Conservation (phyloP, 352 stramenopile genomes). For the Pythium diclinum region DNA sequence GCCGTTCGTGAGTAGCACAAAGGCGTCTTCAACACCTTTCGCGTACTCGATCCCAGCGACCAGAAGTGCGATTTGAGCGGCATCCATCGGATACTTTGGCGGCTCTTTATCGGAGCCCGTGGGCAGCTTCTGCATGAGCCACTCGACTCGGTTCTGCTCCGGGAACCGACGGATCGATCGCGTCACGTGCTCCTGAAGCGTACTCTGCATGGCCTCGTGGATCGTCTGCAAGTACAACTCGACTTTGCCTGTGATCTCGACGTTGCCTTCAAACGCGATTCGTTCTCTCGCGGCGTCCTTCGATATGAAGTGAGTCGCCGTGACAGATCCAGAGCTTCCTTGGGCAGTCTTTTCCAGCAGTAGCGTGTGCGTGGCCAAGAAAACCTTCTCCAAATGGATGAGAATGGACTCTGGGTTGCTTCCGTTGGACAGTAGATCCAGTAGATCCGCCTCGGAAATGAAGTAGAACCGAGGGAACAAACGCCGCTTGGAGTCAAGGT, state of each 20-base stretch:
- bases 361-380: slow-evolving; percentile 60
- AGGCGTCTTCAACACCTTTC: slow-evolving; percentile 78
- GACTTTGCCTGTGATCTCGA: slow-evolving; percentile 93
- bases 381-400: slow-evolving; percentile 90
- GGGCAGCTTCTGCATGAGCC: slow-evolving; percentile 85
- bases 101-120: slow-evolving; percentile 20
- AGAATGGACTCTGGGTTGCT: slow-evolving; percentile 86
- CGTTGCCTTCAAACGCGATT: slow-evolving; percentile 85
- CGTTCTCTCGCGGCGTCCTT: slow-evolving; percentile 86
- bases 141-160: slow-evolving; percentile 90
- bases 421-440: slow-evolving; percentile 94
- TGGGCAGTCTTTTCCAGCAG: slow-evolving; percentile 48
- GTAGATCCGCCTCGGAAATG: slow-evolving; percentile 91
- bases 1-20: slow-evolving; percentile 61
- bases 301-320: slow-evolving; percentile 89
- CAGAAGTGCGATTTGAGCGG: slow-evolving; percentile 90
- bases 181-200: slow-evolving; percentile 87
- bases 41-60: slow-evolving; percentile 90
- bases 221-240: slow-evolving; percentile 94
- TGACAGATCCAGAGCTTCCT: slow-evolving; percentile 26
- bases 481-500: slow-evolving; percentile 90
- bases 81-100: slow-evolving; percentile 68
- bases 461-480: slow-evolving; percentile 96
- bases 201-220: slow-evolving; percentile 88
- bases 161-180: slow-evolving; percentile 87